Conservation (phyloP, 2,329 filamentous ascomycete genomes). For the Botrytis galanthina region DNA sequence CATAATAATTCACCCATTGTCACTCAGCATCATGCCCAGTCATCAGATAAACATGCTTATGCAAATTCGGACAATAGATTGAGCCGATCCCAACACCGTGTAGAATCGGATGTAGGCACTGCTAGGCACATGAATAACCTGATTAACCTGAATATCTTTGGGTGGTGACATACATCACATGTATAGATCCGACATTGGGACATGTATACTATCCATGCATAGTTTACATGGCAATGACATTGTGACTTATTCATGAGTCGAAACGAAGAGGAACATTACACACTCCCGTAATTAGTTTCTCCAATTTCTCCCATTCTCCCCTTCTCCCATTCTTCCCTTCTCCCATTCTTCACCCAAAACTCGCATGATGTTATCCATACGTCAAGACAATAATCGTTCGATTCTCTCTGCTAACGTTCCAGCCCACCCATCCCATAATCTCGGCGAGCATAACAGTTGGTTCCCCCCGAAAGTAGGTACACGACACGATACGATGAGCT, state of each 20-base stretch:
- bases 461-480: neutral
- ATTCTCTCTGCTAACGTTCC: neutral
- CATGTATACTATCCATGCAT: neutral
- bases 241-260: neutral
- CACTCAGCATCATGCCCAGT: slow-evolving; percentile 3
- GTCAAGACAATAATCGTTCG: neutral
- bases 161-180: neutral
- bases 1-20: neutral
- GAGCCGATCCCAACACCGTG: neutral
- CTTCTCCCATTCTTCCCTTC: no score
- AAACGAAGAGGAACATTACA: neutral
- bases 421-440: neutral
- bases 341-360: neutral
- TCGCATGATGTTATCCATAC: neutral
- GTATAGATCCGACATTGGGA: neutral
- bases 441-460: slow-evolving; percentile 17
- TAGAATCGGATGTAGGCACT: neutral
- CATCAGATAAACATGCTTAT: slow-evolving; percentile 20
- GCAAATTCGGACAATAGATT: slow-evolving; percentile 3
- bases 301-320: neutral
- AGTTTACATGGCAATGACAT: no score
- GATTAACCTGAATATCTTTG: neutral
- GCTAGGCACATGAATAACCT: neutral
- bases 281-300: neutral
- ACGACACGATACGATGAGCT: neutral